Percentiles rank a stretch among this genome's conserved stretches.
These are phyloP conservation scores for Herpetospermum pedunculosum DNA, from an alignment of 306 rosid species.

Conservation along the genomic window DNA sequence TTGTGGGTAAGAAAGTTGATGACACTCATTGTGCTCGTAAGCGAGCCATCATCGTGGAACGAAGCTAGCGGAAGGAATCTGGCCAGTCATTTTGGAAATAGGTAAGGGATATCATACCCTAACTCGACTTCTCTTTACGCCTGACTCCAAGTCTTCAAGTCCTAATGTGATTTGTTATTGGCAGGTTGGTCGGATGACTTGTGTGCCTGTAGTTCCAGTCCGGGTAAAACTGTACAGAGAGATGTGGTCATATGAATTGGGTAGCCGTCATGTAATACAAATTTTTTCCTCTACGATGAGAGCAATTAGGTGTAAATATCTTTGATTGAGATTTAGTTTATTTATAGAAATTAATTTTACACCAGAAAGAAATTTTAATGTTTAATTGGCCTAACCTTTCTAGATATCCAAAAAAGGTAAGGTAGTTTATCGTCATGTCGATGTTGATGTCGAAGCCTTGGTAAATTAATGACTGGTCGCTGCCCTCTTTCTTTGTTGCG, in stretches of 20 bases:
- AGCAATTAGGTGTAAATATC: slow-evolving; percentile 12
- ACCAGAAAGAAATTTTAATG: slow-evolving; percentile 18
- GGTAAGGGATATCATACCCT: background rate
- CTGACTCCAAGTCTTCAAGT: background rate
- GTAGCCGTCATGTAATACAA: slow-evolving; percentile 6
- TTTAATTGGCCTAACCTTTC: background rate
- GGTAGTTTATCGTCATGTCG: background rate
- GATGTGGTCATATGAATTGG: slow-evolving; percentile 4
- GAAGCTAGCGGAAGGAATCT: background rate
- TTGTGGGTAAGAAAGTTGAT: slow-evolving; percentile 7
- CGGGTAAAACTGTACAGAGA: slow-evolving; percentile 12
- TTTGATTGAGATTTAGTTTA: slow-evolving; percentile 9
- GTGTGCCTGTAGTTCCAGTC: slow-evolving; percentile 1
- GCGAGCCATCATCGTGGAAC: background rate
- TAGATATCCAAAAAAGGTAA: background rate
- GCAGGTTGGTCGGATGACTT: slow-evolving; percentile 9
- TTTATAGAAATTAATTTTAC: slow-evolving; percentile 12
- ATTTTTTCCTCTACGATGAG: slow-evolving; percentile 2
- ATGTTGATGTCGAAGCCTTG: background rate
- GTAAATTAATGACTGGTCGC: background rate
- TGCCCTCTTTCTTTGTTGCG: background rate
- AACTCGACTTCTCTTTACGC: background rate
- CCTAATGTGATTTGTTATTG: background rate
- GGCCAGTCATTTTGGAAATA: slow-evolving; percentile 1
- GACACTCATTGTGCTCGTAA: slow-evolving; percentile 1